These are phyloP conservation scores for Linnemannia elongata DNA, from an alignment of 192 early-diverging fungal genomes.

Conservation along the genomic window DNA sequence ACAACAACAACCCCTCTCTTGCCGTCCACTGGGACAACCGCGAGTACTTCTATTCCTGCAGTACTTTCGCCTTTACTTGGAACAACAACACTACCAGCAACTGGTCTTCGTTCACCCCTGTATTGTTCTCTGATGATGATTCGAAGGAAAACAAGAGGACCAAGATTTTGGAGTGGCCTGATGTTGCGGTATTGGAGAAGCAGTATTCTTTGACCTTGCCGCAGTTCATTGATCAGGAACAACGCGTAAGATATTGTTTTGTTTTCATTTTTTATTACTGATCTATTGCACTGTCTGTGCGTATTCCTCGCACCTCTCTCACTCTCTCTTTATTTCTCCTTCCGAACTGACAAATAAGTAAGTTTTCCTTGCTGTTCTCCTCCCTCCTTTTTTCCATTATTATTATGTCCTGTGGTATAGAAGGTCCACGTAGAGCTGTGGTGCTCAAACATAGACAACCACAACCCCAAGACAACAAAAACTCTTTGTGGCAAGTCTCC, in stretches of 20 bases:
- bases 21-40: not conserved
- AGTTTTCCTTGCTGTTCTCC: not conserved
- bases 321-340: not conserved
- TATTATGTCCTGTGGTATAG: not conserved
- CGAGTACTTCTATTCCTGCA: not conserved
- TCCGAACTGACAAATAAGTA: not conserved
- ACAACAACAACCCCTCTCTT: too few relatives aligned
- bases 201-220: not conserved
- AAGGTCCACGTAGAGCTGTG: constrained; percentile 30
- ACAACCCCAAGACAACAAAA: too few relatives aligned
- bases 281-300: not conserved
- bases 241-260: not conserved
- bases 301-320: too few relatives aligned
- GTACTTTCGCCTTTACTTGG: not conserved
- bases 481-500: constrained; percentile 11
- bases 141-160: not conserved
- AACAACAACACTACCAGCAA: not conserved
- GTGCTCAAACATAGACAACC: not conserved
- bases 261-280: not conserved
- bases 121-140: not conserved
- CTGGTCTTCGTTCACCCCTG: not conserved
- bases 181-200: not conserved
- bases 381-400: not conserved
- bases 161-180: not conserved
- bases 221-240: not conserved